These are phyloP conservation scores for Meripilus lineatus DNA, from an alignment of 1,284 basidiomycete genomes.

Conservation along the genomic window DNA sequence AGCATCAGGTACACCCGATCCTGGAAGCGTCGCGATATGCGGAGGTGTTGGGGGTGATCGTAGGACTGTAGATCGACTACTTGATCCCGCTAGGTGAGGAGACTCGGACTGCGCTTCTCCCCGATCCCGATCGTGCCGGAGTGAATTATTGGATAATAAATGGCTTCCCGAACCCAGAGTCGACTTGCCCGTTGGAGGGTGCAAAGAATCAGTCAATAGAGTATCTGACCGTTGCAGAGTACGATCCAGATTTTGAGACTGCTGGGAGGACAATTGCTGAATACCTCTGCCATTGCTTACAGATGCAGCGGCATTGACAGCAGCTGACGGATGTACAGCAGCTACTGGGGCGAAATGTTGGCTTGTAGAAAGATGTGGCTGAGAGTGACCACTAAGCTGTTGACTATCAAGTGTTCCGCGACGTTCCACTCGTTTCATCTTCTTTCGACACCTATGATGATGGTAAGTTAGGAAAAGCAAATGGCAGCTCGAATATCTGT, in stretches of 20 bases:
- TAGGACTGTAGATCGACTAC: constrained; percentile 4
- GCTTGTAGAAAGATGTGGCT: background rate
- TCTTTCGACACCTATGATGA: constrained; percentile 61
- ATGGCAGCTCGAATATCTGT: constrained; percentile 4
- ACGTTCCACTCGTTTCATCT: constrained; percentile 80
- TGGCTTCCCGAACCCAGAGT: constrained; percentile 14
- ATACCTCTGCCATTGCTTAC: constrained; percentile 19
- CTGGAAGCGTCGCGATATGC: constrained; percentile 24
- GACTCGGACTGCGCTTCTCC: constrained; percentile 14
- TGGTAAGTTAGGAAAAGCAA: constrained; percentile 1
- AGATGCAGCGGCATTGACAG: constrained; percentile 18
- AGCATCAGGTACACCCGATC: constrained; percentile 17
- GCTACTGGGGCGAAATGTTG: constrained; percentile 15
- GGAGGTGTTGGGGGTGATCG: constrained; percentile 25
- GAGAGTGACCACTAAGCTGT: constrained; percentile 16
- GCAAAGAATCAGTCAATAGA: constrained; percentile 19
- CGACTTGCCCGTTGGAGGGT: constrained; percentile 14
- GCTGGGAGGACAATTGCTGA: constrained; percentile 3
- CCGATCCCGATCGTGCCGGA: constrained; percentile 16
- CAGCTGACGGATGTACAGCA: constrained; percentile 24
- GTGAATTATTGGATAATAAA: constrained; percentile 14
- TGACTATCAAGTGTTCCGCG: constrained; percentile 59
- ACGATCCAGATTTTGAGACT: constrained; percentile 9
- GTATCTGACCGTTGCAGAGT: constrained; percentile 28
- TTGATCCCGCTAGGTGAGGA: constrained; percentile 11